Base-by-base conservation (phyloP, 2,329 filamentous ascomycete species). In the Ophiosphaerella herpotricha region DNA sequence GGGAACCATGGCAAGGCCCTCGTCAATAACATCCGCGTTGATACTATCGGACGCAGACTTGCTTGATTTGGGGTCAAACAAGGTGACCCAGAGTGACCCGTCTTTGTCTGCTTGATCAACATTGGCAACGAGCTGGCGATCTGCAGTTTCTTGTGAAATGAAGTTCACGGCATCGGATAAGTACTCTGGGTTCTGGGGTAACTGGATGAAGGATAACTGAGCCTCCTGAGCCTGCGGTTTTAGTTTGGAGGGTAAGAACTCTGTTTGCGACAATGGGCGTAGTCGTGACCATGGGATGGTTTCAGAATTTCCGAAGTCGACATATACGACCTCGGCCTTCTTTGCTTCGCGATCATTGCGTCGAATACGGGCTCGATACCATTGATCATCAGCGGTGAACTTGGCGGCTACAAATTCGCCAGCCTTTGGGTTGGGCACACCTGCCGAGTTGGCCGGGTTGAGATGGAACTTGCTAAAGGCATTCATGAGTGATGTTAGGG, bases 281-380 rank as follows among this genome's bases (percentile, higher is more conserved):
- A 99, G 85, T 60, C 84, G 82, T 21, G 85, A 83, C 91, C 93
- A 99, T 0, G 92, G 84, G 49, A 96, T 81, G 68, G 86, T 88
- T 76, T 99, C 94, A 47, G 85, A 88, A 81, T 99, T 99, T 64
- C 94, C 94, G 74, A 95, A 99, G 78, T 99, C 94, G 55, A 99
- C 85, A 76, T 96, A 99, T 39, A 95, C 78, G 23, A 99, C 88
- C 74, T 99, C 94, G 21, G 91, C 88, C 63, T 89, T 85, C 82
- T 82, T 91, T 66, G 87, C 87, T 7, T 92, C 83, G 55, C 94
- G 91, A 77, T 99, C 94, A 75, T 97, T 97, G 70, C 92, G 86
- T 55, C 92, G 88, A 54, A 99, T 85, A 54, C 87, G 88, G 29
- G 90, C 94, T 54, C 94, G 90, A 79, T 99, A 99, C 93, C 93